A percentile compares a stretch with the other conserved stretches of the same genome.
Conservation (phyloP, 1,284 basidiomycete species). For the Uromyces viciae-fabae region DNA sequence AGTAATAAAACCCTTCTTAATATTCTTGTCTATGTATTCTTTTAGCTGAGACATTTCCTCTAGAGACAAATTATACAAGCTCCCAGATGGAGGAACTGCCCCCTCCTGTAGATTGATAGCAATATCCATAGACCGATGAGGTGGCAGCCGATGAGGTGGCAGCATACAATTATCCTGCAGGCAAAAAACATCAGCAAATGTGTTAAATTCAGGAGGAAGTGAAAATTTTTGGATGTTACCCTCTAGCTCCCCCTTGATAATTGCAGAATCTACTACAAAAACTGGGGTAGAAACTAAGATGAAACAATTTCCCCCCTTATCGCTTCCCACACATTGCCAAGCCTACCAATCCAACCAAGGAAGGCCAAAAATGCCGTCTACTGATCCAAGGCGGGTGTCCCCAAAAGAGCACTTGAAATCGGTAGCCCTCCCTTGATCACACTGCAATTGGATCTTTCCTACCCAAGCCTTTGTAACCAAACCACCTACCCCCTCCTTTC, state of each 20-base stretch:
- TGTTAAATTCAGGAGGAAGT: no score
- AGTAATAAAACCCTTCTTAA: slow-evolving; percentile 6
- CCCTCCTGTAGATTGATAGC: slow-evolving; percentile 2
- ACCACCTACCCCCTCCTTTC: not conserved
- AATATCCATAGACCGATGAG: not conserved
- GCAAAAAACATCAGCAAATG: no score
- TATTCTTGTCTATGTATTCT: not conserved
- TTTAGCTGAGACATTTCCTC: not conserved
- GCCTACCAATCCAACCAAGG: not conserved
- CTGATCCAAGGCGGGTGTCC: not conserved
- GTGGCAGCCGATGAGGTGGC: not conserved
- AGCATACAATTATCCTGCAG: not conserved
- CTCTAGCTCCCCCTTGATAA: not conserved
- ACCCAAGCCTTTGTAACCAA: not conserved
- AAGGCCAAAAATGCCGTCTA: not conserved
- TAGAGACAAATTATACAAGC: not conserved
- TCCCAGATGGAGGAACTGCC: not conserved
- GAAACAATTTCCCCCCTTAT: not conserved
- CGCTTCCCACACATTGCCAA: not conserved
- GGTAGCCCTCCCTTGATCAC: not conserved
- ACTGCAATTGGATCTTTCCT: not conserved
- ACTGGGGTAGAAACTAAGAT: not conserved
- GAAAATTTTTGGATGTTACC: no score
- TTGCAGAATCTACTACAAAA: not conserved
- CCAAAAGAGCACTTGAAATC: not conserved